Conservation (phyloP, 1,284 basidiomycete genomes). For the Afroboletus lepidellus region DNA sequence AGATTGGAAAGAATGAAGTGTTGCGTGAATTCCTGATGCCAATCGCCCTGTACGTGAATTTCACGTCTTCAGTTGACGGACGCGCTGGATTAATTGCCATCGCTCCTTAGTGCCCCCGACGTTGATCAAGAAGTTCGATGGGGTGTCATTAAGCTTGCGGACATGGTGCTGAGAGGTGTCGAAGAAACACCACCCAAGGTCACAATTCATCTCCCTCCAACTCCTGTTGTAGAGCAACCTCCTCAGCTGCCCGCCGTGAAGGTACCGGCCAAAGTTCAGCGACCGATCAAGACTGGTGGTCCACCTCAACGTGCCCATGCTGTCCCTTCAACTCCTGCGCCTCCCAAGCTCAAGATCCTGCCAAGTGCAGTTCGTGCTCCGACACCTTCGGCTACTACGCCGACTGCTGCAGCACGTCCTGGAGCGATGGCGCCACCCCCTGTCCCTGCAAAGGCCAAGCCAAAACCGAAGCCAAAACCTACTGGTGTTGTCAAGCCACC, state of each 20-base stretch:
- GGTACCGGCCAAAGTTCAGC: slow-evolving; percentile 24
- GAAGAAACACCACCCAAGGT: slow-evolving; percentile 86
- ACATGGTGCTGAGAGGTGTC: slow-evolving; percentile 80
- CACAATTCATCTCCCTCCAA: slow-evolving; percentile 80
- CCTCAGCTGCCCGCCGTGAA: slow-evolving; percentile 55
- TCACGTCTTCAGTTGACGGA: slow-evolving; percentile 3
- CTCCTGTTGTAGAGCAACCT: slow-evolving; percentile 62
- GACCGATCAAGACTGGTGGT: slow-evolving; percentile 42
- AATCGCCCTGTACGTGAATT: slow-evolving; percentile 65
- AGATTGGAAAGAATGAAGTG: slow-evolving; percentile 81
- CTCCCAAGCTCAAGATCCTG: slow-evolving; percentile 58
- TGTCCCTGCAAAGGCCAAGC: slow-evolving; percentile 38
- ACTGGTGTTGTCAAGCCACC: slow-evolving; percentile 43
- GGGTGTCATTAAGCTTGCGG: slow-evolving; percentile 89
- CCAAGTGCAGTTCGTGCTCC: slow-evolving; percentile 28
- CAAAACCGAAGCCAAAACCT: slow-evolving; percentile 36
- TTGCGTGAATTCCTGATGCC: slow-evolving; percentile 80
- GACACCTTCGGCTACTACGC: slow-evolving; percentile 17
- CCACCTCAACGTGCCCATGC: slow-evolving; percentile 45
- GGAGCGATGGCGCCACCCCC: slow-evolving; percentile 35
- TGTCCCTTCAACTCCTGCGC: slow-evolving; percentile 40
- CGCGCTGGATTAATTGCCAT: slow-evolving; percentile 8
- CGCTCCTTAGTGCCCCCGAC: slow-evolving; percentile 54
- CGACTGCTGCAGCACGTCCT: slow-evolving; percentile 22
- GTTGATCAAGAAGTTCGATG: slow-evolving; percentile 88